Base-by-base conservation (phyloP, 495 filamentous ascomycete genomes). In the Podospora conica region DNA sequence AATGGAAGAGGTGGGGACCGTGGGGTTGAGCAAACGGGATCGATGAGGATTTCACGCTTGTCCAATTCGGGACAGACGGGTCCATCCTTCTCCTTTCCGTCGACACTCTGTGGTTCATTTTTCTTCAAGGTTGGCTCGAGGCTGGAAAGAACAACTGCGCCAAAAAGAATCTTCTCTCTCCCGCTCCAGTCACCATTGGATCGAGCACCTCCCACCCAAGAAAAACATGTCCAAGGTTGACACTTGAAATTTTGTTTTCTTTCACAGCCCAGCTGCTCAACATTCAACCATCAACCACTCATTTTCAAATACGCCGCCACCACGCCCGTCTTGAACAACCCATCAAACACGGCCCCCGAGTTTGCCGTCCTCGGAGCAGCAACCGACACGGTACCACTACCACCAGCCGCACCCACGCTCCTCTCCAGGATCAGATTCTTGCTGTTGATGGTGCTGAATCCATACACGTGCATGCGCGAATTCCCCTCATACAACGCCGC, bases 401-500 rank as follows among this genome's bases (percentile, higher is more conserved):
- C 29, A 20, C 25, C 58, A 20, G 22, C 2, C 25, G 15, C 40
- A 56, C 54, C 22, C 10, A 21, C 21, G n/a, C 9, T 33, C 27
- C 24, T 69, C 60, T 81, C 77, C 0, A 81, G 55, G 1, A 83
- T 64, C 68, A 84, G 73, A 54, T 79, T 79, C 61, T 72, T 74
- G 21, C 75, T 72, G 60, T 78, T 80, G 63, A 80, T 77, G 8
- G 80, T 79, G 55, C 77, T 77, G 8, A 81, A 73, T 0, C 80
- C 81, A 64, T 81, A 84, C 59, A 79, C 73, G 55, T 76, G 79
- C 27, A 84, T n/a, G n/a, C 71, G 67, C n/a, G 73, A 74, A 58
- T 76, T 74, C 22, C 66, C 23, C 48, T 82, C 71, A 24, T 78
- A 77, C 63, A 81, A 10, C 9, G 63, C 74, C 23, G 76, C 78